Conservation (phyloP, 2,329 filamentous ascomycete genomes). For the Claviceps maximensis region DNA sequence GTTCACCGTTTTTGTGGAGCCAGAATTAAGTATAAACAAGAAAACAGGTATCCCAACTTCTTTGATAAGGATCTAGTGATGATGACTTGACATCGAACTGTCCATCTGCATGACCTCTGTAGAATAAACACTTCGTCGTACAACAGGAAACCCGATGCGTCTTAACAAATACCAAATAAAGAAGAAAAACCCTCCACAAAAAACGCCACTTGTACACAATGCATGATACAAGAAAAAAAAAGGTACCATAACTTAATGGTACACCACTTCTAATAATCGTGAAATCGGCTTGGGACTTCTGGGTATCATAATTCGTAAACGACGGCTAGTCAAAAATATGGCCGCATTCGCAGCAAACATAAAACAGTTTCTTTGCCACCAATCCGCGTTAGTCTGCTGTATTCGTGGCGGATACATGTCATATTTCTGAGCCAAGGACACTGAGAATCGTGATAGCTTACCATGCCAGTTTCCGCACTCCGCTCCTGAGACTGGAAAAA, state of each 20-base stretch:
- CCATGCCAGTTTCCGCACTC: constrained; percentile 96
- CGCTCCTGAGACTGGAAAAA: constrained; percentile 99
- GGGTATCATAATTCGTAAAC: constrained; percentile 4
- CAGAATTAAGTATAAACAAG: not conserved
- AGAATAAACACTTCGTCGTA: not conserved
- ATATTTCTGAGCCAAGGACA: not conserved
- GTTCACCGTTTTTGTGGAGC: not conserved
- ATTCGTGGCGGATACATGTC: not conserved
- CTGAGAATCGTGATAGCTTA: constrained; percentile 31
- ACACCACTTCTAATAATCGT: not conserved
- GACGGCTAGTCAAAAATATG: constrained; percentile 56
- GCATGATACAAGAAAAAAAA: not conserved
- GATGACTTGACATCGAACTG: not conserved
- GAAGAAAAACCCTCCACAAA: not conserved
- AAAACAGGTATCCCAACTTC: not conserved
- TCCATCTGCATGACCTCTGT: not conserved
- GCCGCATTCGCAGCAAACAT: constrained; percentile 88
- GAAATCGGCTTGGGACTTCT: not conserved
- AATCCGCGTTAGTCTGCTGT: constrained; percentile 7
- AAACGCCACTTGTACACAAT: not conserved
- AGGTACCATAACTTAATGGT: not conserved
- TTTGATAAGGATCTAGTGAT: not conserved
- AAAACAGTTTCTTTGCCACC: constrained; percentile 70
- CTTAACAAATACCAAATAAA: not conserved
- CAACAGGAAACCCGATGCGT: not conserved